Evolutionary conservation across 2,329 filamentous ascomycete species (phyloP).

Genomic region (Microdochium nivale): DNA sequence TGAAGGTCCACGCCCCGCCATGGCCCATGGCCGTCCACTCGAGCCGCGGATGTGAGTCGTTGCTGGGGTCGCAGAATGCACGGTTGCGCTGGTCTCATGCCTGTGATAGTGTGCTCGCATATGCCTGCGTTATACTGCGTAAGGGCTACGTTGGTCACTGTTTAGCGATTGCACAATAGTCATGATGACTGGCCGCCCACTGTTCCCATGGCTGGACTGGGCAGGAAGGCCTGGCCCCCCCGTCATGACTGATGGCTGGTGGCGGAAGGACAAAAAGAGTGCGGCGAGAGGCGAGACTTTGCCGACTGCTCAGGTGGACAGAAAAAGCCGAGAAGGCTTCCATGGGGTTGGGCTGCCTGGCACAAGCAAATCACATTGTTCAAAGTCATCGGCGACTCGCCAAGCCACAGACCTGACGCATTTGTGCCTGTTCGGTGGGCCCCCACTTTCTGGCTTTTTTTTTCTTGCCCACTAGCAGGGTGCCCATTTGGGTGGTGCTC

Average conservation of each 20-base stretch:
- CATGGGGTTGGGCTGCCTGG: background rate
- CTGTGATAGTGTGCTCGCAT: too few species aligned
- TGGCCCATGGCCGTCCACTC: background rate
- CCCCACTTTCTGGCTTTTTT: slow-evolving; percentile 1
- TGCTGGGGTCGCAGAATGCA: background rate
- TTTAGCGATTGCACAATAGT: too few species aligned
- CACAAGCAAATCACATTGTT: background rate
- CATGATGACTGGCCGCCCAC: too few species aligned
- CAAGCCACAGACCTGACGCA: background rate
- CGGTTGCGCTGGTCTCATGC: background rate
- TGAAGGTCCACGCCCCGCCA: background rate
- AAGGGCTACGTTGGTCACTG: too few species aligned
- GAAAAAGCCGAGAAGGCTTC: too few species aligned
- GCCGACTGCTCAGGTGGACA: too few species aligned
- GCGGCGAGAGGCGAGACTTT: too few species aligned
- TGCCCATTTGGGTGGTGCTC: background rate
- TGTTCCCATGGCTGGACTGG: too few species aligned
- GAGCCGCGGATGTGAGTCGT: background rate
- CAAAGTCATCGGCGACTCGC: background rate
- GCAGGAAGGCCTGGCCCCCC: too few species aligned
- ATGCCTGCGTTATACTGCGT: too few species aligned
- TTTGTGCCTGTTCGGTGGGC: background rate
- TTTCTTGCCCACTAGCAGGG: background rate
- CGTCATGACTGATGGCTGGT: too few species aligned
- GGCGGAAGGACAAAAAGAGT: too few species aligned